Evolutionary conservation across 345 rosid genomes (phyloP), one percentile per base, ranked within the genome.

Genomic region (Citrus hindsii): DNA sequence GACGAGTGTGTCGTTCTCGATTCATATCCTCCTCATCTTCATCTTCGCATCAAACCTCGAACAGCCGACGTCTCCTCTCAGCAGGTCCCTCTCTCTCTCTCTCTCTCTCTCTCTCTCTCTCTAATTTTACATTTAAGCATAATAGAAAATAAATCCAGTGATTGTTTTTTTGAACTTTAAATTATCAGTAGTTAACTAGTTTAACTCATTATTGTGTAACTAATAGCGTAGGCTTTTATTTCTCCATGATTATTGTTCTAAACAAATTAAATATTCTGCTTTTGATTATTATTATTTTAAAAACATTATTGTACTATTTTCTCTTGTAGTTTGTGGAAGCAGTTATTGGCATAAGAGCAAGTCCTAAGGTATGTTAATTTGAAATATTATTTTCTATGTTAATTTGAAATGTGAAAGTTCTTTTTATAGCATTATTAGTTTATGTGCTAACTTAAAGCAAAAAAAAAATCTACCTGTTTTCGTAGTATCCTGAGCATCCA

Each of bases 61-160:
- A 95, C 97, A 14, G 97, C 95, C 80, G 95, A 93, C 81, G 82
- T 93, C 85, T 92, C 98, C 67, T 95, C 98, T 27, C 94, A 92
- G 58, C 98, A 92, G 98, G 98, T 94, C 25, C 24, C 1, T 2
- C 2, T 60, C 48, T 46, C 51, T 35, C 38, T 35, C 38, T 35
- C 40, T 37, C 40, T 37, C 40, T 37, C 9, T 25, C 30, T 28
- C 37, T 33, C 38, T 35, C 40, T 37, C 40, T 37, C 40, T 37
- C 9, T 25, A 28, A 14, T 24, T 53, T 4, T 18, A 53, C 58
- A 53, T 19, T 53, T 18, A 53, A 53, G 19, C 58, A 18, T 18
- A 16, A 53, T 53, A 53, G 58, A 53, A 18, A 53, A 53, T 19
- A 53, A 53, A 18, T 53, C 22, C 58, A 53, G 22, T 18, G 0